A percentile compares a stretch with the other conserved stretches of the same genome.
Conservation (phyloP, 176 grass and related monocot species). For the Eleusine coracana region DNA sequence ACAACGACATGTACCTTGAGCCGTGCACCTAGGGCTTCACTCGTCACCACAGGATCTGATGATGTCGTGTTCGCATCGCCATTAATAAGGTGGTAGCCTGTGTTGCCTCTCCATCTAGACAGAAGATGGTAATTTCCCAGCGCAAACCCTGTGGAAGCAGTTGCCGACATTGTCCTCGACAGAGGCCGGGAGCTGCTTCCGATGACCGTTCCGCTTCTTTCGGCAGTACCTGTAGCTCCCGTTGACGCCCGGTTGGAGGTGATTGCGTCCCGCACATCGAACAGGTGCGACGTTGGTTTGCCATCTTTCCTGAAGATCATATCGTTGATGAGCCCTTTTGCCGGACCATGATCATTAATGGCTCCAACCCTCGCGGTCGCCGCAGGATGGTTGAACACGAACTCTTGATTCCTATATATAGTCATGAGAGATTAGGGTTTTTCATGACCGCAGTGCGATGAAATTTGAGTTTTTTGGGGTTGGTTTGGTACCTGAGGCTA, state of each 20-base stretch:
- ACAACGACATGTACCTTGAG: conserved; percentile 36
- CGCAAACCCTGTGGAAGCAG: background rate
- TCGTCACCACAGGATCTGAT: conserved; percentile 36
- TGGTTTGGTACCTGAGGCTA: conserved; percentile 57
- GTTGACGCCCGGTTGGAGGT: conserved; percentile 1
- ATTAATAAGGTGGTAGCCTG: conserved; percentile 26
- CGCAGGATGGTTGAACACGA: conserved; percentile 60
- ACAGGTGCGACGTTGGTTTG: conserved; percentile 54
- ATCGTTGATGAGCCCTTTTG: conserved; percentile 71
- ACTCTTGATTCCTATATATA: conserved; percentile 61
- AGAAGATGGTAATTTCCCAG: conserved; percentile 9
- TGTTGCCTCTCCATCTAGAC: conserved; percentile 32
- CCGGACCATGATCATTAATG: conserved; percentile 39
- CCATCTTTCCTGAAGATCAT: conserved; percentile 70
- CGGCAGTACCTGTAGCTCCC: background rate
- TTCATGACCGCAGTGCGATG: background rate
- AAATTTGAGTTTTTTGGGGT: background rate
- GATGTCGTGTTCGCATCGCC: conserved; percentile 31
- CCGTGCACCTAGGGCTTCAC: conserved; percentile 37
- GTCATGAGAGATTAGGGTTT: conserved; percentile 47
- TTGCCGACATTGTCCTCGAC: conserved; percentile 34
- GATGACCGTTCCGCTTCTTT: background rate
- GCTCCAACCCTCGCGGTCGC: conserved; percentile 22
- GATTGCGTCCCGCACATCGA: conserved; percentile 54
- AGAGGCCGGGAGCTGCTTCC: conserved; percentile 38